Evolutionary conservation across 306 rosid species (phyloP).

Genomic region (Crataegus laevigata): DNA sequence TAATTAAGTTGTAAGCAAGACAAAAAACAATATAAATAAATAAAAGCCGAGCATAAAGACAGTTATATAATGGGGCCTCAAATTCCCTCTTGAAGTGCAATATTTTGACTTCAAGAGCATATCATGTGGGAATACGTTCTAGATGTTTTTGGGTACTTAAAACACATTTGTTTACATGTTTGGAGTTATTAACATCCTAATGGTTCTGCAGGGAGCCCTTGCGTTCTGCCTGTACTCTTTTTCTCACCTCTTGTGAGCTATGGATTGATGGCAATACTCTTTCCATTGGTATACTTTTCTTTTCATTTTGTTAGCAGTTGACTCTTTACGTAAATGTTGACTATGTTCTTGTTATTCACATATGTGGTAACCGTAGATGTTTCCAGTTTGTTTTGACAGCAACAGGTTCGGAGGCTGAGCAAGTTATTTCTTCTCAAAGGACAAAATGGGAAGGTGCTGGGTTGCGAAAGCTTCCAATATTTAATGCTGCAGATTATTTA

Average conservation of each 20-base stretch:
- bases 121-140: not conserved
- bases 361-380: not conserved
- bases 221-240: conserved; percentile 71
- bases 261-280: conserved; percentile 83
- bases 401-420: conserved; percentile 65
- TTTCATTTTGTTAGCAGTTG: not conserved
- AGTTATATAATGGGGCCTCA: not conserved
- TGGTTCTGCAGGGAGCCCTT: conserved; percentile 79
- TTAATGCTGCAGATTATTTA: conserved; percentile 58
- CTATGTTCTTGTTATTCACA: not conserved
- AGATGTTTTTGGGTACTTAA: not conserved
- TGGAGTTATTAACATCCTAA: conserved; percentile 16
- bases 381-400: conserved; percentile 93
- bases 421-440: conserved; percentile 52
- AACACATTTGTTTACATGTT: conserved; percentile 2
- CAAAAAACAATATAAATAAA: not conserved
- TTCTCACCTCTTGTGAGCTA: conserved; percentile 86
- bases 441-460: conserved; percentile 54
- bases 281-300: conserved; percentile 59
- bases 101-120: not conserved
- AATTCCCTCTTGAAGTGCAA: not conserved
- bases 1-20: not conserved
- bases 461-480: conserved; percentile 73
- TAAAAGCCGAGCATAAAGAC: not conserved
- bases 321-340: not conserved